Base-by-base conservation (phyloP, 106 monocot genomes). In the Dioscorea alata region DNA sequence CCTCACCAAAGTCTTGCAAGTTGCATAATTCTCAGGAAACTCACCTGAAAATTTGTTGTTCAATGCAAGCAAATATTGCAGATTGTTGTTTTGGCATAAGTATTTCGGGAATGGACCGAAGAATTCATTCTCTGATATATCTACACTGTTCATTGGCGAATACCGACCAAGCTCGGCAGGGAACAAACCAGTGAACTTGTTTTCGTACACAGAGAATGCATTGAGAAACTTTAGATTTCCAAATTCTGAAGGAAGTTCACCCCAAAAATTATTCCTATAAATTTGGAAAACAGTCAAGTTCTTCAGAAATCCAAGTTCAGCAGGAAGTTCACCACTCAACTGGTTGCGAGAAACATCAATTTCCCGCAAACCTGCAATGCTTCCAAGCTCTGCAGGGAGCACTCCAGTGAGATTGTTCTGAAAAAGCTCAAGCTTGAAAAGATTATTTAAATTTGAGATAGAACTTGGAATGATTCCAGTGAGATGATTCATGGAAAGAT, bases 61-160 rank as follows among this genome's bases (percentile, higher is more conserved):
- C 50, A 95, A 58, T 2, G 91, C 85, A 34, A 95, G 84, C 71
- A 95, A 67, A 66, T 66, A 84, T 32, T 81, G 64, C 22, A 91
- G 68, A 7, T 78, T 78, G 16, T 70, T 78, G 68, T 72, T 84
- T 66, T 78, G 76, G 76, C 95, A 95, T 59, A 95, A 60, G 61
- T 81, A 88, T 34, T 64, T 70, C 23, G 95, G 95, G 60, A 95
- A 88, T 1, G 69, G 59, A 4, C 95, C 95, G 0, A 82, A 70
- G 76, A 95, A 88, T 0, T 71, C 72, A 61, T 95, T 95, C 69
- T 91, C 91, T 4, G 91, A 95, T 69, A 95, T 91, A 71, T 95
- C 95, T n/a, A 95, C 23, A 48, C 70, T 77, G 31, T 77, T 78
- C 16, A 95, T 83, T 6, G 79, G 85, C 12, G 91, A 77, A 75